Evolutionary conservation across 768 basidiomycete genomes (phyloP).

Genomic region (Naganishia vishniacii): DNA sequence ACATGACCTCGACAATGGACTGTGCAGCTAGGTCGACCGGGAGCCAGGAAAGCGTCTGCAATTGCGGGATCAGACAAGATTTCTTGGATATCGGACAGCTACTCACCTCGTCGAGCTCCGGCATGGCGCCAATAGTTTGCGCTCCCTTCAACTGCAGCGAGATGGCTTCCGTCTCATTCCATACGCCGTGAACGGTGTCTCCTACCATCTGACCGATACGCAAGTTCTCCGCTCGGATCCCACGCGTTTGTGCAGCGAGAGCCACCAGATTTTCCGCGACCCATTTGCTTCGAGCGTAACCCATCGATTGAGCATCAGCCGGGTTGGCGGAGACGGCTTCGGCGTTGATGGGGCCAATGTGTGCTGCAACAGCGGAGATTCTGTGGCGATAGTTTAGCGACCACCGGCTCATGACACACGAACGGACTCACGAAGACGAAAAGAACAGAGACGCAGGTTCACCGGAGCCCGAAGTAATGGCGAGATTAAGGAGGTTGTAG

Average conservation of each 20-base stretch:
- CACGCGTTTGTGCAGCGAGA: slow-evolving; percentile 47
- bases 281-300: slow-evolving; percentile 55
- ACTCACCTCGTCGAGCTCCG: slow-evolving; percentile 48
- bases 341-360: slow-evolving; percentile 41
- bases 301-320: slow-evolving; percentile 45
- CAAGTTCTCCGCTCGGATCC: slow-evolving; percentile 49
- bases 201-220: slow-evolving; percentile 60
- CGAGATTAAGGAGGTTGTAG: slow-evolving; percentile 54
- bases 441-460: slow-evolving; percentile 51
- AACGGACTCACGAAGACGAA: slow-evolving; percentile 56
- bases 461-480: slow-evolving; percentile 48
- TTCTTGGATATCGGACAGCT: too few relatives aligned
- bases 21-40: slow-evolving; percentile 56
- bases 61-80: not conserved
- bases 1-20: slow-evolving; percentile 54
- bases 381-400: not conserved
- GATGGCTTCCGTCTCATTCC: slow-evolving; percentile 57
- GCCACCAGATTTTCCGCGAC: slow-evolving; percentile 57
- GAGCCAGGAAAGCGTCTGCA: slow-evolving; percentile 51
- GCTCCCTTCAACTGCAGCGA: slow-evolving; percentile 54
- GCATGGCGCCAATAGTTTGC: slow-evolving; percentile 46
- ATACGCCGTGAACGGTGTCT: slow-evolving; percentile 53
- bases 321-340: slow-evolving; percentile 50
- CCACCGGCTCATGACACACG: slow-evolving; percentile 25
- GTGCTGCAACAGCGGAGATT: slow-evolving; percentile 37